Conservation (phyloP, 2,329 filamentous ascomycete genomes). For the Canariomyces notabilis region DNA sequence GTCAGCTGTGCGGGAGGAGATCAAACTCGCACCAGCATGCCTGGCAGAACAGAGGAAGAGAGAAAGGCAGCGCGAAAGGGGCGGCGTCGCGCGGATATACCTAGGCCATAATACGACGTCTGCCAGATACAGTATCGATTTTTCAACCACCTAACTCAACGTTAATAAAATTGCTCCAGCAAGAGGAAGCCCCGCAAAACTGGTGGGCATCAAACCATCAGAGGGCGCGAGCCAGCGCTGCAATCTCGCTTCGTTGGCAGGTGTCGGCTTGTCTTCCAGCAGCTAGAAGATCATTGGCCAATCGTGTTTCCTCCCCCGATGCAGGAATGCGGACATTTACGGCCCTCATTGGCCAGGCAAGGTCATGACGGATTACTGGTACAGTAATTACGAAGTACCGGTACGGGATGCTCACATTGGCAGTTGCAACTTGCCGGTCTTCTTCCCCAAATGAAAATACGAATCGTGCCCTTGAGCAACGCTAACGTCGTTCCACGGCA, state of each 20-base stretch:
- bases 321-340: constrained; percentile 7
- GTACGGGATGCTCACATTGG: no score
- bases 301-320: not conserved
- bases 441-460: no score
- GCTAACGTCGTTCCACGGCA: no score
- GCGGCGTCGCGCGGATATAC: constrained; percentile 12
- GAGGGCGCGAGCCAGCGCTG: constrained; percentile 5
- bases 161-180: constrained; percentile 13
- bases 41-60: constrained; percentile 1
- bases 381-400: no score
- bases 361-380: no score
- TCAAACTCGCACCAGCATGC: constrained; percentile 14
- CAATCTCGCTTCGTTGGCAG: constrained; percentile 21
- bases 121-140: no score
- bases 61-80: constrained; percentile 7
- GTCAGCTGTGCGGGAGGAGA: constrained; percentile 5
- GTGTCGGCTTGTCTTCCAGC: constrained; percentile 8
- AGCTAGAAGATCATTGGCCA: constrained; percentile 9
- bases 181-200: constrained; percentile 3
- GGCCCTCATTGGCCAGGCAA: constrained; percentile 8
- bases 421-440: no score
- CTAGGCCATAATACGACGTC: not conserved
- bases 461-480: no score
- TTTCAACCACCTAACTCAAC: no score
- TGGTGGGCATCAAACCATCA: constrained; percentile 2